These are phyloP conservation scores for Phytophthora parvispora DNA, from an alignment of 352 stramenopile genomes.

Conservation along the genomic window DNA sequence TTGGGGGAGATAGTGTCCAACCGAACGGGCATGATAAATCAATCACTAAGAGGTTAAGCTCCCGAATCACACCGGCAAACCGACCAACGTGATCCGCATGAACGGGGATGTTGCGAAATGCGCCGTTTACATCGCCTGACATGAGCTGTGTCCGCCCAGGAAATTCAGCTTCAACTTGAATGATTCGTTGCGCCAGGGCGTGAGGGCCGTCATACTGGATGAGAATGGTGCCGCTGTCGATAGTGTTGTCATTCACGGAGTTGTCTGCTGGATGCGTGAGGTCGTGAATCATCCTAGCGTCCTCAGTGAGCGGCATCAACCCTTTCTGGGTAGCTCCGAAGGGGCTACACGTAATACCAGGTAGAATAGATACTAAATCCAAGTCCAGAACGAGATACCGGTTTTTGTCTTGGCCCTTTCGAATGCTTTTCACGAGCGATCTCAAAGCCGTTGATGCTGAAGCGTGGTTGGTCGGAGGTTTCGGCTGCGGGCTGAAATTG, in stretches of 20 bases:
- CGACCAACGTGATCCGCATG: slow-evolving; percentile 16
- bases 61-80: slow-evolving; percentile 10
- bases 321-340: neutral
- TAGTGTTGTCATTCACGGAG: slow-evolving; percentile 15
- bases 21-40: slow-evolving; percentile 19
- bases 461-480: neutral
- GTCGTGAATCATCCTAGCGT: neutral
- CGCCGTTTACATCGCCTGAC: slow-evolving; percentile 15
- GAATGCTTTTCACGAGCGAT: neutral
- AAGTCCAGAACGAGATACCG: neutral
- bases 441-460: neutral
- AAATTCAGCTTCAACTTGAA: slow-evolving; percentile 17
- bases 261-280: neutral
- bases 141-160: slow-evolving; percentile 15
- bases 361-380: neutral
- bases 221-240: neutral
- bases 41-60: slow-evolving; percentile 11
- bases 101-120: slow-evolving; percentile 8
- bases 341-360: neutral
- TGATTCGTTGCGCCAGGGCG: slow-evolving; percentile 15
- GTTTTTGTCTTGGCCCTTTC: neutral
- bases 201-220: slow-evolving; percentile 15
- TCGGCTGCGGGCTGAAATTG: neutral
- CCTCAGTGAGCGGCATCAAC: neutral
- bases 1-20: slow-evolving; percentile 9